These are phyloP conservation scores for Medicago truncatula DNA, from an alignment of 306 rosid species.

Conservation along the genomic window MtrunA17r5.0-ANR NC_053048.1:30780001-30780500, in stretches of 20 bases:
- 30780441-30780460: too few relatives aligned
- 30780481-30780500: too few relatives aligned
- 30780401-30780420: too few relatives aligned
- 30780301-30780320: background rate
- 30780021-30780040: slow-evolving; percentile 57
- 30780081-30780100: background rate
- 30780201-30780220: background rate
- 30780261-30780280: background rate
- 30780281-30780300: background rate
- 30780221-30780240: slow-evolving; percentile 40
- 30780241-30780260: too few relatives aligned
- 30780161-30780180: slow-evolving; percentile 2
- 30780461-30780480: too few relatives aligned
- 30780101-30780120: background rate
- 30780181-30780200: slow-evolving; percentile 43
- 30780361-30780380: background rate
- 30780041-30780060: slow-evolving; percentile 44
- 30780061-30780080: slow-evolving; percentile 48
- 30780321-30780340: background rate
- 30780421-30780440: too few relatives aligned
- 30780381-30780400: background rate
- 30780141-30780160: too few relatives aligned
- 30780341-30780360: background rate
- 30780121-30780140: background rate
- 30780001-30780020: slow-evolving; percentile 60